Base-by-base conservation (phyloP, 176 grass and related monocot species). In the Phoenix roebelenii region DNA sequence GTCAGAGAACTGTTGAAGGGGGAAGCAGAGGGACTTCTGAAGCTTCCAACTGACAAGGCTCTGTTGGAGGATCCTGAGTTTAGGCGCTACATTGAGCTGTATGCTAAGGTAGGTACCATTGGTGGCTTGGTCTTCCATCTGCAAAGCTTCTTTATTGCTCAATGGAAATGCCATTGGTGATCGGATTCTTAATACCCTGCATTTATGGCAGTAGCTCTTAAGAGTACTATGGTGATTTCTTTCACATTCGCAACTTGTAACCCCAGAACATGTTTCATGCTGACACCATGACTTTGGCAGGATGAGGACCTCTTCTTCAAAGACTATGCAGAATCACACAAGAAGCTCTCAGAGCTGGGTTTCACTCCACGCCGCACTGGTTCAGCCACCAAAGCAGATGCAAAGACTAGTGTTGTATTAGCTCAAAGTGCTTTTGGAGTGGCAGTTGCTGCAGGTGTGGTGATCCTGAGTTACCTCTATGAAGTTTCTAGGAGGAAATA, bases 221-320 rank as follows among this genome's bases (percentile, higher is more conserved):
- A 20, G 26, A 35, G 0, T 44, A 6, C 29, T 7, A 12, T 44
- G 35, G 2, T 44, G 10, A 12, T 9, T 12, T 44, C 7, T 30
- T 30, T 30, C 28, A 6, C 28, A 30, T 30, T 30, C 28, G 28
- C 5, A 6, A 30, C 28, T 30, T 44, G 32, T 14, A 44, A 9
- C 35, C 35, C 35, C 2, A 14, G 35, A 44, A 44, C 7, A 44
- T 44, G 35, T 9, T 44, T 44, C 9, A 44, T 14, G 35, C 35
- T 44, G 35, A 44, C 35, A 14, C 35, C 35, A 44, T 44, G 10
- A 12, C 1, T 72, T 72, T 44, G n/a, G n/a, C 59, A 98, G 93
- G 93, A 98, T 64, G 87, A 98, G 69, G 93, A 98, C 52, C 51
- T 51, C 54, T 98, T 89, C 56, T 92, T 92, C 73, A 98, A 89